phyloP scores from a whole-genome alignment of 192 early-diverging fungal genomes.

The Dimargaris xerosporica region DNA sequence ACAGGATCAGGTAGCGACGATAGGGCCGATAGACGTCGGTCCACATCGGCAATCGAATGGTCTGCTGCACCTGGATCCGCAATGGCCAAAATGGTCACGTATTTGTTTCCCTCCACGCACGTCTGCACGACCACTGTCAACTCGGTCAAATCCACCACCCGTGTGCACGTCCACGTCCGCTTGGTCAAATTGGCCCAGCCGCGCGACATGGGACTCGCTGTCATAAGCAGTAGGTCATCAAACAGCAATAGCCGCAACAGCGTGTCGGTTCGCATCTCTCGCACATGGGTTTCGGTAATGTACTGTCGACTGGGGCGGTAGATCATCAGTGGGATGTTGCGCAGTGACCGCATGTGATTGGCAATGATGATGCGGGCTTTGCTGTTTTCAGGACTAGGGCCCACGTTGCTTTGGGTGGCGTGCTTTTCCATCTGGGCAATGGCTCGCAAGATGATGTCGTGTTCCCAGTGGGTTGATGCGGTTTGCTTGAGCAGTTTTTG shows the following conservation, averaged over 20 bases:
- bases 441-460: neutral
- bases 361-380: neutral
- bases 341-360: neutral
- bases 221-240: slow-evolving; percentile 4
- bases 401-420: neutral
- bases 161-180: slow-evolving; percentile 6
- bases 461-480: slow-evolving; percentile 7
- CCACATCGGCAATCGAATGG: neutral
- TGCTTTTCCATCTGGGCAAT: neutral
- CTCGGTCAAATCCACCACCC: slow-evolving; percentile 4
- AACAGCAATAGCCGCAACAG: neutral
- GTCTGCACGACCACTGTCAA: slow-evolving; percentile 1
- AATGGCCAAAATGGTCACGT: slow-evolving; percentile 8
- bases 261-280: slow-evolving; percentile 2
- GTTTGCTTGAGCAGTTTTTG: slow-evolving; percentile 8
- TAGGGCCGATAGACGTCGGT: neutral
- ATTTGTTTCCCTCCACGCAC: slow-evolving; percentile 10
- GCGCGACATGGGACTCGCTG: neutral
- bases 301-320: slow-evolving; percentile 7
- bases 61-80: neutral
- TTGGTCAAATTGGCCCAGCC: slow-evolving; percentile 6
- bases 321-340: slow-evolving; percentile 10
- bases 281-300: neutral
- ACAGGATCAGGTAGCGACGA: slow-evolving; percentile 6
- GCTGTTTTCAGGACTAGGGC: neutral